Conservation (phyloP, 2,329 filamentous ascomycete genomes). For the Chaetomiaceae sp. region DNA sequence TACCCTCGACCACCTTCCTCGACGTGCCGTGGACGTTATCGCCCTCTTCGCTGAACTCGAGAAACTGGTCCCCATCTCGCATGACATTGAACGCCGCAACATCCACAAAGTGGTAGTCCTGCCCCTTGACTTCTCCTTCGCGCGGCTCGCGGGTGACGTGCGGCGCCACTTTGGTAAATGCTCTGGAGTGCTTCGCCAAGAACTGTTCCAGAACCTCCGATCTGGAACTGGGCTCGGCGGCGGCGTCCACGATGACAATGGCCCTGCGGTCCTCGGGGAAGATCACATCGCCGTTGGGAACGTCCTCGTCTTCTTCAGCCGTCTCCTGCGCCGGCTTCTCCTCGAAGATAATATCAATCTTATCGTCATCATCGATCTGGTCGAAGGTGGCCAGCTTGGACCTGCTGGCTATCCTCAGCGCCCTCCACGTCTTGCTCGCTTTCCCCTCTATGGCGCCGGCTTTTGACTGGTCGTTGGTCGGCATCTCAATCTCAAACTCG, state of each 20-base stretch:
- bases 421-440: conserved; percentile 85
- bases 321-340: conserved; percentile 33
- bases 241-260: conserved; percentile 63
- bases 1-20: conserved; percentile 44
- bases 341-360: conserved; percentile 53
- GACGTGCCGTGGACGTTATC: conserved; percentile 52
- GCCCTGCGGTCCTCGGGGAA: conserved; percentile 45
- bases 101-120: conserved; percentile 52
- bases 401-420: conserved; percentile 71
- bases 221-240: conserved; percentile 45
- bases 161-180: conserved; percentile 53
- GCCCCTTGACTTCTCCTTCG: conserved; percentile 46
- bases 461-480: conserved; percentile 55
- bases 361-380: conserved; percentile 77
- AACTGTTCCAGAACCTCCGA: conserved; percentile 58
- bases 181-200: conserved; percentile 55
- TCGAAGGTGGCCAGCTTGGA: conserved; percentile 74
- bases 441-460: conserved; percentile 60
- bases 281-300: conserved; percentile 15
- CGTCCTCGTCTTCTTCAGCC: conserved; percentile 27
- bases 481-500: conserved; percentile 82
- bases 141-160: conserved; percentile 48
- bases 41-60: conserved; percentile 48
- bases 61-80: conserved; percentile 52
- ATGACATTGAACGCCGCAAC: conserved; percentile 50